phyloP scores from a whole-genome alignment of 192 early-diverging fungal species.

The Lobosporangium transversale region DNA sequence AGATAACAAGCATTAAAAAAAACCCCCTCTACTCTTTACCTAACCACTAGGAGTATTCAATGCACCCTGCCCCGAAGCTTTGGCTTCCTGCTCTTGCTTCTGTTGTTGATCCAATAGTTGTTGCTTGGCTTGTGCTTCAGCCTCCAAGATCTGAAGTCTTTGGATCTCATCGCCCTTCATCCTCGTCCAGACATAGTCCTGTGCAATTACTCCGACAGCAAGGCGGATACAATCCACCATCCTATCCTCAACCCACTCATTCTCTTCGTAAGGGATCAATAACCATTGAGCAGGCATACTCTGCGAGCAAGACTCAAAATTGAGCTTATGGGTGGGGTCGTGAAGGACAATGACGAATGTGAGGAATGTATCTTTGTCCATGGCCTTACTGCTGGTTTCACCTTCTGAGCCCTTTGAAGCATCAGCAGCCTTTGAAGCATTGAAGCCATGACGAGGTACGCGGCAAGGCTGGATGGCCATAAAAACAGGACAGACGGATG shows the following conservation, averaged over 20 bases:
- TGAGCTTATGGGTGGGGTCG: constrained; percentile 64
- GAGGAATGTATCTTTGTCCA: constrained; percentile 47
- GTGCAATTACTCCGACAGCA: constrained; percentile 62
- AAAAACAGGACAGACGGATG: constrained; percentile 66
- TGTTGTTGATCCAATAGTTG: constrained; percentile 24
- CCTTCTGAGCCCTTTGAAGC: constrained; percentile 4
- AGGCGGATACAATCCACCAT: constrained; percentile 61
- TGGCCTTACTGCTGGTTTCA: constrained; percentile 1
- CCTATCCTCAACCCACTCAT: constrained; percentile 73
- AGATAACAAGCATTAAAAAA: too few relatives aligned
- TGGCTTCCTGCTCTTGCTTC: constrained; percentile 14
- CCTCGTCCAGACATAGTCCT: constrained; percentile 72
- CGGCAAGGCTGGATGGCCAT: constrained; percentile 67
- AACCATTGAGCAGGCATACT: constrained; percentile 63
- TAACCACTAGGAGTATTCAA: background rate
- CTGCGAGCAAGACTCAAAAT: constrained; percentile 65
- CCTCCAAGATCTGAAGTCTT: constrained; percentile 35
- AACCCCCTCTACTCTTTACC: too few relatives aligned
- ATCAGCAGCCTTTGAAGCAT: background rate
- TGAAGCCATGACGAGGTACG: constrained; percentile 51
- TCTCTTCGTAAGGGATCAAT: constrained; percentile 68
- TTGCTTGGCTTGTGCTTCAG: constrained; percentile 25
- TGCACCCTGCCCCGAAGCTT: constrained; percentile 5
- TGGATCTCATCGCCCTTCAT: constrained; percentile 62
- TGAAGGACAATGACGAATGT: constrained; percentile 58